phyloP scores from a whole-genome alignment of 78 protist species.

The Dictyostelium discoideum region dicty_2.7 NC_007089.4:5340501-5341000 shows the following conservation, averaged over 20 bases:
- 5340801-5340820: background rate
- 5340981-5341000: conserved; percentile 11
- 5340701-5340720: background rate
- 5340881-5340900: background rate
- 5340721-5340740: conserved; percentile 39
- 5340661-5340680: background rate
- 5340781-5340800: background rate
- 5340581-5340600: conserved; percentile 20
- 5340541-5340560: background rate
- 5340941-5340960: conserved; percentile 36
- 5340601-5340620: conserved; percentile 26
- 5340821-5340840: background rate
- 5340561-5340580: background rate
- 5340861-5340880: too few species aligned
- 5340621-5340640: conserved; percentile 10
- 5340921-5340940: background rate
- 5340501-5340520: background rate
- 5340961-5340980: background rate
- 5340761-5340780: background rate
- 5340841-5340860: too few species aligned
- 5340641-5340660: conserved; percentile 12
- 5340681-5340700: background rate
- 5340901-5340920: background rate
- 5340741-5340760: conserved; percentile 11
- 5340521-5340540: background rate